Percentiles rank a stretch among this genome's conserved stretches.
Evolutionary conservation across 2,329 filamentous ascomycete genomes (phyloP).

Genomic region (Elsinoe perseae): DNA sequence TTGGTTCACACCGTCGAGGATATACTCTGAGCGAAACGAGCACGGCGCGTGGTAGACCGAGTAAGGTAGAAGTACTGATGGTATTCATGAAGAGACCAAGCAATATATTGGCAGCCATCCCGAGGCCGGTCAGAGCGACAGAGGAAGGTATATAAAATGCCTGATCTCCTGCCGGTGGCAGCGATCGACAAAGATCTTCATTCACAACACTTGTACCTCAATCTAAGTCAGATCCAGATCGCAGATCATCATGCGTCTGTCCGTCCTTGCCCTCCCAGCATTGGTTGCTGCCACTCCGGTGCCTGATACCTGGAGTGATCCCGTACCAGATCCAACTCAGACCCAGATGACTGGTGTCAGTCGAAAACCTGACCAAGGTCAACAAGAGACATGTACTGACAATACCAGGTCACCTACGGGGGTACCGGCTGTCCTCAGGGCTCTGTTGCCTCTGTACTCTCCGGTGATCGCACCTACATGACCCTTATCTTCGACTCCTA

Average conservation of each 20-base stretch:
- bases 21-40: not conserved
- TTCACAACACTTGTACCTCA: not conserved
- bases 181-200: conserved; percentile 10
- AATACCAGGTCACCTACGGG: conserved; percentile 34
- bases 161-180: not conserved
- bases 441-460: conserved; percentile 37
- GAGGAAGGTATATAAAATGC: conserved; percentile 14
- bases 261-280: conserved; percentile 28
- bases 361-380: not conserved
- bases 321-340: conserved; percentile 13
- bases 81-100: not conserved
- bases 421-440: conserved; percentile 43
- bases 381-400: not conserved
- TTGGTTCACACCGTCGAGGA: not conserved
- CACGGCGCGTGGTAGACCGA: not conserved
- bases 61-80: not conserved
- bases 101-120: not conserved
- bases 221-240: not conserved
- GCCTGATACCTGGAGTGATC: conserved; percentile 14
- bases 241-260: conserved; percentile 32
- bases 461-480: conserved; percentile 38
- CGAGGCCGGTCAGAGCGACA: not conserved
- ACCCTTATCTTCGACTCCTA: conserved; percentile 49
- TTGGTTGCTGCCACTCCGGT: conserved; percentile 27
- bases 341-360: conserved; percentile 16